These are phyloP conservation scores for Mycena polygramma DNA, from an alignment of 768 basidiomycete genomes.

Conservation along the genomic window DNA sequence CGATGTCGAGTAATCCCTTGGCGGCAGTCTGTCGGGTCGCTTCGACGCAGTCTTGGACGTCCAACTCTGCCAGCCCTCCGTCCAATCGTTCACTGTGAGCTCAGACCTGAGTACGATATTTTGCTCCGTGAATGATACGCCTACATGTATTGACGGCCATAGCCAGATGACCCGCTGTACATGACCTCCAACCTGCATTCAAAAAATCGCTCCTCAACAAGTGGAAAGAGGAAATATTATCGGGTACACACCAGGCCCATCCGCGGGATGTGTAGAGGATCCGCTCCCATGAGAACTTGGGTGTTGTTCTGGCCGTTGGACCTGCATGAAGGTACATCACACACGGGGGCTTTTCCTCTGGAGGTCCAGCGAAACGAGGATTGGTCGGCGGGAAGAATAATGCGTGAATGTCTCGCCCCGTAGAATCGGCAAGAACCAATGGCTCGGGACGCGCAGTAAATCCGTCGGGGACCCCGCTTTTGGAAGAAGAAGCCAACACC, in stretches of 20 bases:
- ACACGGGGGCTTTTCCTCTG: constrained; percentile 23
- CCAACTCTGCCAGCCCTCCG: constrained; percentile 13
- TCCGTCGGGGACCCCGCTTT: constrained; percentile 5
- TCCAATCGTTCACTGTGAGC: constrained; percentile 19
- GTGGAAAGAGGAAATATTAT: background rate
- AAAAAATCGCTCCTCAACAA: background rate
- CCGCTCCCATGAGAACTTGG: constrained; percentile 22
- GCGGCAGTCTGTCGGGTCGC: constrained; percentile 14
- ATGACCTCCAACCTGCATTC: constrained; percentile 20
- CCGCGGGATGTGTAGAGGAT: constrained; percentile 29
- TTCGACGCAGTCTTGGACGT: constrained; percentile 25
- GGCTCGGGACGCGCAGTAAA: constrained; percentile 18
- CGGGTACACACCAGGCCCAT: constrained; percentile 20
- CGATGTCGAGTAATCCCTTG: constrained; percentile 12
- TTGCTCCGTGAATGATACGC: background rate
- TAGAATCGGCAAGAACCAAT: constrained; percentile 6
- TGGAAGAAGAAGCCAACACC: constrained; percentile 14
- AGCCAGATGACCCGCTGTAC: constrained; percentile 25
- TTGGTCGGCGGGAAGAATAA: constrained; percentile 15
- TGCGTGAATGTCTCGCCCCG: constrained; percentile 7
- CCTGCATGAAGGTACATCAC: constrained; percentile 23
- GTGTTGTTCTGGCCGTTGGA: constrained; percentile 18
- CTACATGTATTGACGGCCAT: constrained; percentile 24
- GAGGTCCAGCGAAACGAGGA: constrained; percentile 14
- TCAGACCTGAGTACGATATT: background rate